Conservation (phyloP, 1,284 basidiomycete genomes). For the Cryptococcus wingfieldii region DNA sequence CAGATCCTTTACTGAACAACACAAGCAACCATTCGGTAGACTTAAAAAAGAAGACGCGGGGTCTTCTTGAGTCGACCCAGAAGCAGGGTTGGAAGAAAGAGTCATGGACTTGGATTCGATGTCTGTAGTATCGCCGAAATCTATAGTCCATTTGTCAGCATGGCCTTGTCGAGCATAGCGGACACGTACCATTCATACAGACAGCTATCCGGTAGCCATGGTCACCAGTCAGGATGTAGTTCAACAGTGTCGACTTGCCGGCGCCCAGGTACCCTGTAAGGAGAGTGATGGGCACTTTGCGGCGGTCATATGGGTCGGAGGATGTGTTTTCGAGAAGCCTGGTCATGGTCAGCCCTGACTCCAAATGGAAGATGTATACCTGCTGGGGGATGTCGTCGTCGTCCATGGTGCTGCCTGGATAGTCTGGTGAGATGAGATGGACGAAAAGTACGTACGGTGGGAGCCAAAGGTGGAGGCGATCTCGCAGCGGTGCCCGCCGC, state of each 20-base stretch:
- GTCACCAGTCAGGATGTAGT: slow-evolving; percentile 77
- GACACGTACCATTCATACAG: slow-evolving; percentile 75
- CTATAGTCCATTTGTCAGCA: slow-evolving; percentile 15
- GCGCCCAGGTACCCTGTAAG: slow-evolving; percentile 83
- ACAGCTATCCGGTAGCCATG: slow-evolving; percentile 94
- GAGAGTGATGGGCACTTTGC: slow-evolving; percentile 74
- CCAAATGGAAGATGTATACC: neutral
- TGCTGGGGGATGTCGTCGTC: neutral
- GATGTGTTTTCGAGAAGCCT: neutral
- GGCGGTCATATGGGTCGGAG: slow-evolving; percentile 19
- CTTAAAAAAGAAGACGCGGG: slow-evolving; percentile 61
- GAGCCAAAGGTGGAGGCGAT: neutral
- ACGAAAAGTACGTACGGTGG: neutral
- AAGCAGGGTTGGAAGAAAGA: slow-evolving; percentile 51
- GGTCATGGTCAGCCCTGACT: too few relatives aligned
- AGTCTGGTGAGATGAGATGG: neutral
- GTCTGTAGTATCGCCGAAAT: slow-evolving; percentile 51
- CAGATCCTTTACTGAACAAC: slow-evolving; percentile 88
- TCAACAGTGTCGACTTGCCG: slow-evolving; percentile 81
- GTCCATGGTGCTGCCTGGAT: neutral
- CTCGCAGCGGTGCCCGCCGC: neutral
- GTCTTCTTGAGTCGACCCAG: slow-evolving; percentile 41
- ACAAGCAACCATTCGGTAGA: slow-evolving; percentile 86
- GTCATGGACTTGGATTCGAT: slow-evolving; percentile 48
- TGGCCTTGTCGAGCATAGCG: neutral